Base-by-base conservation (phyloP, 805 yeast species). In the Cyberlindnera mississippiensis region DNA sequence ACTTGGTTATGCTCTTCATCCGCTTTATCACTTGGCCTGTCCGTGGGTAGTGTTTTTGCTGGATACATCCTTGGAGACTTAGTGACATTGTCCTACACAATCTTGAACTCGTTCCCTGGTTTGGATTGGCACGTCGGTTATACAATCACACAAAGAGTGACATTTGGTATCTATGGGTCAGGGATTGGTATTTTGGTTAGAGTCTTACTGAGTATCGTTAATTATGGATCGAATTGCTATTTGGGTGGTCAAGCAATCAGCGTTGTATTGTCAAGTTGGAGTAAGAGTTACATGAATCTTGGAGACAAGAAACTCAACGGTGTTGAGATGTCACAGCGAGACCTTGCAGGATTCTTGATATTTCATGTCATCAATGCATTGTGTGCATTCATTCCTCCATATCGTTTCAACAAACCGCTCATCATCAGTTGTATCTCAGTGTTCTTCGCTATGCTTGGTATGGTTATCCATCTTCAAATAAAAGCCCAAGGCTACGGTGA, bases 31-130 rank as follows among this genome's bases (percentile, higher is more conserved):
- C 58, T 69, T 8, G 80, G 80, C 2, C 56, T 74, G 40, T 63
- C 67, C 30, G 71, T 73, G 33, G 62, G 68, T 5, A 71, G 73
- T 37, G 64, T 73, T 7, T 66, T 76, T 54, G 71, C 73, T 9
- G 64, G 69, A 16, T 53, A 57, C 51, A 47, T 51, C 27, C 48
- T 76, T n/a, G 79, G 75, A 26, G 75, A 74, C 53, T 49, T 69
- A 5, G 46, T 76, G 13, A 71, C 76, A 13, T 59, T 70, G 32
- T 14, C 62, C 5, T 65, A 69, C 42, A 71, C 79, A 13, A 49
- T 71, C 29, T 64, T 72, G 11, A 73, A 73, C 51, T 68, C 75
- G 15, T 66, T 62, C 38, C 76, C 73, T 0, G 81, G 81, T 33
- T 53, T 60, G 14, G 68, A 72, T 35, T 75, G 69, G 62, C 78